Evolutionary conservation across 2,329 filamentous ascomycete genomes (phyloP).

Genomic region (Pseudogymnoascus verrucosus): DNA sequence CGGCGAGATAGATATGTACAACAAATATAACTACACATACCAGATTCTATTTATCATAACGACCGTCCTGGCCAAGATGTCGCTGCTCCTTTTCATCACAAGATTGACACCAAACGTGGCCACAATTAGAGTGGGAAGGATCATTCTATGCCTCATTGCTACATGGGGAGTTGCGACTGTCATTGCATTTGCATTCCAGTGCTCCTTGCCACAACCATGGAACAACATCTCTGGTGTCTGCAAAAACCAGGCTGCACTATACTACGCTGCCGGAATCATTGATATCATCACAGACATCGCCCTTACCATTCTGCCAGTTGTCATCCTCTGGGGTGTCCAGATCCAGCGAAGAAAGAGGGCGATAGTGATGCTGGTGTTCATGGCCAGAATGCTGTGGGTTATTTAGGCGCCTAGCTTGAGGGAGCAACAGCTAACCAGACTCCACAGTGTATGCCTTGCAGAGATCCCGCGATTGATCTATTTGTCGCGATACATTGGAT

Average conservation of each 20-base stretch:
- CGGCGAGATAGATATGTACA: background rate
- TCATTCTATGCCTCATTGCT: slow-evolving; percentile 13
- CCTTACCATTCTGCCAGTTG: slow-evolving; percentile 38
- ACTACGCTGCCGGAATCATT: slow-evolving; percentile 36
- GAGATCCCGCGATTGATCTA: slow-evolving; percentile 16
- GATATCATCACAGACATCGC: slow-evolving; percentile 40
- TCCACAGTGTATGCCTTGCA: slow-evolving; percentile 30
- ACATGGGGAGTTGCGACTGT: slow-evolving; percentile 20
- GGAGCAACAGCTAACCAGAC: slow-evolving; percentile 8
- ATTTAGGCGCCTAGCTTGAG: background rate
- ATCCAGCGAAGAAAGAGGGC: slow-evolving; percentile 30
- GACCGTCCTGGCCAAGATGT: slow-evolving; percentile 23
- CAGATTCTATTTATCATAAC: slow-evolving; percentile 23
- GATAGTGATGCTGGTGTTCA: slow-evolving; percentile 17
- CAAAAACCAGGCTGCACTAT: background rate
- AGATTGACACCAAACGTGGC: slow-evolving; percentile 16
- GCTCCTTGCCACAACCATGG: slow-evolving; percentile 22
- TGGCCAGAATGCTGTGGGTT: slow-evolving; percentile 29
- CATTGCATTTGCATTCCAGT: slow-evolving; percentile 23
- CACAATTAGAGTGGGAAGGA: slow-evolving; percentile 15
- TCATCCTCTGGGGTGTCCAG: slow-evolving; percentile 39
- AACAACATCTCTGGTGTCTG: slow-evolving; percentile 13
- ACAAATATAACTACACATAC: slow-evolving; percentile 22
- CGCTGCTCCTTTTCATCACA: slow-evolving; percentile 20
- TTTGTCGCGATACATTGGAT: slow-evolving; percentile 10